Base-by-base conservation (phyloP, 106 monocot genomes). In the Chionographis japonica region DNA sequence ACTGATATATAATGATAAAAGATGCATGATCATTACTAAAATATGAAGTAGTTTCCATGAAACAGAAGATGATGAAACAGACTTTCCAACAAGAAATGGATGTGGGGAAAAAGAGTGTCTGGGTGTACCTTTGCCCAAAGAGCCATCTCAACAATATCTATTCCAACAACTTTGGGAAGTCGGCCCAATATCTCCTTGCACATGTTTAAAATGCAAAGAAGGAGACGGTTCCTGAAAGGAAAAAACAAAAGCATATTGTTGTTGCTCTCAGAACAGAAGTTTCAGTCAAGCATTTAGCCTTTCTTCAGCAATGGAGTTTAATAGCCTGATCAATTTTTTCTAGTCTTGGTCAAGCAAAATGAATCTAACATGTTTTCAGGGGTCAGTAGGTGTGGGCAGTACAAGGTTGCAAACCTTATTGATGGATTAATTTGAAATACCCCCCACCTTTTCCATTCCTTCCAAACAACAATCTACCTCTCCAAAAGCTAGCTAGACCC, bases 121-220 rank as follows among this genome's bases (percentile, higher is more conserved):
- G 16, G 40, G 51, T 40, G 63, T 20, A 98, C 97, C 92, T 98
- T 98, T 64, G 97, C 97, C 97, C 97, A 98, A 69, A 98, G 85
- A 81, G 92, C 92, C 97, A 98, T 90, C 76, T 98, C 97, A 40
- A 98, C 97, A 61, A 98, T 83, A 74, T 98, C 97, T 64, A 98
- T 84, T 16, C 92, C 92, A 56, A 90, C 80, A 76, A 92, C 83
- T 83, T 98, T 98, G 7, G 97, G 97, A 67, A 93, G 80, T 39
- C 74, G 71, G 15, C 89, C 86, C 39, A 90, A 70, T 55, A 83
- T 77, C 71, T 98, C 97, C 72, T 87, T 98, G 79, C 92, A 89
- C 52, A 92, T 72, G 73, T 90, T 92, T 70, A 98, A 73, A 70
- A 98, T 83, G 68, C 87, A 83, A 41, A 87, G 70, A 58, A 98